A percentile compares a stretch with the other conserved stretches of the same genome.
phyloP scores from a whole-genome alignment of 2,329 filamentous ascomycete species.

The Grosmannia huntii region DNA sequence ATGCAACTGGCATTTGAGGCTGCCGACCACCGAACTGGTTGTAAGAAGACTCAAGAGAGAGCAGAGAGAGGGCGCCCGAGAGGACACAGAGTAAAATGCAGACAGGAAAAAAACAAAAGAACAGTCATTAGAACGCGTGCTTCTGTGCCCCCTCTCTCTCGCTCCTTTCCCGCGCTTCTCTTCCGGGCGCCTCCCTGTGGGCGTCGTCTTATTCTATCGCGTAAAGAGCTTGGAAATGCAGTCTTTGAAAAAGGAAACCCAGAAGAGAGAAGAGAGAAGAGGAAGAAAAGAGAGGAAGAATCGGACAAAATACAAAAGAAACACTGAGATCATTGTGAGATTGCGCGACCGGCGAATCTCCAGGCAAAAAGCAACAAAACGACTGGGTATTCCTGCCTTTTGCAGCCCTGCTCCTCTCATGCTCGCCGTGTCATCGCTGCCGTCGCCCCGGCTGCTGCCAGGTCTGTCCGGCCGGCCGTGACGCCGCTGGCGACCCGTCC shows the following conservation, averaged over 20 bases:
- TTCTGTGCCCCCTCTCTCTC: neutral
- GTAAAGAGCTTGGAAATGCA: neutral
- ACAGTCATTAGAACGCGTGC: neutral
- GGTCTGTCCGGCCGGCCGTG: slow-evolving; percentile 35
- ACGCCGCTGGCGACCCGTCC: slow-evolving; percentile 37
- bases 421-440: slow-evolving; percentile 44
- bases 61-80: neutral
- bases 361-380: neutral
- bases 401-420: slow-evolving; percentile 12
- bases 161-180: neutral
- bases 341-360: too few species aligned
- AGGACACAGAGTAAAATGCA: neutral
- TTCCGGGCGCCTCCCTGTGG: neutral
- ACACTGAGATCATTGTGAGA: too few species aligned
- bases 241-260: neutral
- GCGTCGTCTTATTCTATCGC: neutral
- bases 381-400: neutral
- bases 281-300: neutral
- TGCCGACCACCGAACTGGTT: neutral
- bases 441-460: slow-evolving; percentile 45
- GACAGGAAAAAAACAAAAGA: neutral
- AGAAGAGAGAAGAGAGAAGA: neutral
- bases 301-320: neutral
- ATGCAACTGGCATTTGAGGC: neutral
- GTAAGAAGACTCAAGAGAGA: neutral